Evolutionary conservation across 768 basidiomycete species (phyloP).

Genomic region (Rhodotorula babjevae): DNA sequence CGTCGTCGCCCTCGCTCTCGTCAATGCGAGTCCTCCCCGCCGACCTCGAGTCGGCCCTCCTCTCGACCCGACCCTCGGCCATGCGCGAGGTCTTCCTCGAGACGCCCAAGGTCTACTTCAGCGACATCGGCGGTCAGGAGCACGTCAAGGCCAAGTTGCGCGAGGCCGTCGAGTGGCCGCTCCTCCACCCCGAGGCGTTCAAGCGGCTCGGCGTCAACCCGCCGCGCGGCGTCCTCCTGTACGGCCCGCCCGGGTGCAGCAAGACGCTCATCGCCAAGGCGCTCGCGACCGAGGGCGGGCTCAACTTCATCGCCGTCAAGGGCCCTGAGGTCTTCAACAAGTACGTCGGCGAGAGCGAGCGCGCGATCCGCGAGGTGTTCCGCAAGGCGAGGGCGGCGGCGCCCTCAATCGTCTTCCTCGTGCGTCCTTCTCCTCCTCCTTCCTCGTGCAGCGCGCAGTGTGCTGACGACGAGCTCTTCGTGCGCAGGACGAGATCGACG

Average conservation of each 20-base stretch:
- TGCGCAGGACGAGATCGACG: conserved; percentile 89
- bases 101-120: conserved; percentile 71
- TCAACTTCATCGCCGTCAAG: conserved; percentile 94
- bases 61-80: conserved; percentile 80
- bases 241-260: conserved; percentile 97
- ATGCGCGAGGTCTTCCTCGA: conserved; percentile 91
- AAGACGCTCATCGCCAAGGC: conserved; percentile 96
- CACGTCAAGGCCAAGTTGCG: conserved; percentile 74
- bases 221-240: conserved; percentile 83
- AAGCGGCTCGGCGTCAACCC: conserved; percentile 77
- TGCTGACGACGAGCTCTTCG: too few relatives aligned
- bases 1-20: conserved; percentile 40
- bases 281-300: conserved; percentile 89
- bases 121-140: conserved; percentile 84
- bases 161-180: conserved; percentile 93
- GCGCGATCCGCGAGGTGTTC: conserved; percentile 90
- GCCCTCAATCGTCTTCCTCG: conserved; percentile 95
- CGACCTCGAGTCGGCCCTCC: conserved; percentile 69
- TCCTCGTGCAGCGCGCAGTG: too few relatives aligned
- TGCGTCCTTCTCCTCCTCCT: too few relatives aligned
- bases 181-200: conserved; percentile 80
- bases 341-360: conserved; percentile 94
- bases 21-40: conserved; percentile 52
- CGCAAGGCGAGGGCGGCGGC: conserved; percentile 88
- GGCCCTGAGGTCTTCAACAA: conserved; percentile 96